Evolutionary conservation across 1,284 basidiomycete species (phyloP).

Genomic region (Exsudoporus floridanus): DNA sequence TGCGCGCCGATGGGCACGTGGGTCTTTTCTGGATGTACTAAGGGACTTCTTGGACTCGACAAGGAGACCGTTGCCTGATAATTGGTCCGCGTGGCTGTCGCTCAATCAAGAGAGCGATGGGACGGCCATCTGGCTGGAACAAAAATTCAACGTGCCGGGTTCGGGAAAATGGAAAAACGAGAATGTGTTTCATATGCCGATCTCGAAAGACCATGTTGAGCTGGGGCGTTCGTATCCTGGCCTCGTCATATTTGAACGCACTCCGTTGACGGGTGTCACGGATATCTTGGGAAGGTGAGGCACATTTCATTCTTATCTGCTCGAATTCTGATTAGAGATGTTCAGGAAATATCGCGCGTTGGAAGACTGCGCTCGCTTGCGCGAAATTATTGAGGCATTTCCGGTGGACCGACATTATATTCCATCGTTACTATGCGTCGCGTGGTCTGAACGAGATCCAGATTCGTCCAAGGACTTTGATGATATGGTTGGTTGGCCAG

Average conservation of each 20-base stretch:
- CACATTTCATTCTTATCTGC: background rate
- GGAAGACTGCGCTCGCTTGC: constrained; percentile 67
- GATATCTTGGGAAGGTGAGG: constrained; percentile 67
- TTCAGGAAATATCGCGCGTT: constrained; percentile 66
- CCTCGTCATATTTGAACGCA: constrained; percentile 67
- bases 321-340: constrained; percentile 1
- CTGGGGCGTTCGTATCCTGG: constrained; percentile 47
- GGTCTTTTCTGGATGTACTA: constrained; percentile 59
- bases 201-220: constrained; percentile 14
- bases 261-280: constrained; percentile 55
- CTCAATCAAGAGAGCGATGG: constrained; percentile 66
- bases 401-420: constrained; percentile 54
- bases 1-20: constrained; percentile 64
- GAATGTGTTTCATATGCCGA: constrained; percentile 55
- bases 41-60: constrained; percentile 40
- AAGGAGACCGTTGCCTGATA: constrained; percentile 25
- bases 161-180: constrained; percentile 62
- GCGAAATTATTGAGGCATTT: constrained; percentile 57
- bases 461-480: constrained; percentile 44
- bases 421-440: constrained; percentile 58
- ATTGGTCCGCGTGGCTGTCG: constrained; percentile 67
- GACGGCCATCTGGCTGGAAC: constrained; percentile 75
- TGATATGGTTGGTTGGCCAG: constrained; percentile 45
- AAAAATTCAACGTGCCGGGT: constrained; percentile 64
- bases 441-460: constrained; percentile 52